Percentiles rank a stretch among this genome's conserved stretches.
Conservation (phyloP, 495 filamentous ascomycete species). For the Aspergillus wentii region DNA sequence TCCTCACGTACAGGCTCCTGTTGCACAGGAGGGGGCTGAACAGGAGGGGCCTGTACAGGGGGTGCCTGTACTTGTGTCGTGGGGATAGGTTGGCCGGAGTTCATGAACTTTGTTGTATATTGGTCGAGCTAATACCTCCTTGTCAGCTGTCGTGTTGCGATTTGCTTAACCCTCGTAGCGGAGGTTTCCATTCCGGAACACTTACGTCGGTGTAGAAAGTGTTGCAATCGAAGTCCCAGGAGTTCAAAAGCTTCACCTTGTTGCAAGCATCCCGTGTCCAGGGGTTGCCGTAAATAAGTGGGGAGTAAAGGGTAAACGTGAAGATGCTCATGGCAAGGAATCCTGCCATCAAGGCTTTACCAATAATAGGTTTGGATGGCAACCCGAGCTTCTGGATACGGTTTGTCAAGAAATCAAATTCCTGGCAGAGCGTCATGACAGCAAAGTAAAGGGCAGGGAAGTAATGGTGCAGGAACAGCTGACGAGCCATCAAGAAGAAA, state of each 20-base stretch:
- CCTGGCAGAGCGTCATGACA: conserved; percentile 81
- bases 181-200: conserved; percentile 34
- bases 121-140: conserved; percentile 30
- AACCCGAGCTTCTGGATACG: conserved; percentile 65
- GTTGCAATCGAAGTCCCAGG: conserved; percentile 98
- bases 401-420: conserved; percentile 75
- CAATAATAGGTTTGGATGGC: conserved; percentile 65
- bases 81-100: conserved; percentile 17
- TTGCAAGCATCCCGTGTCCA: conserved; percentile 89
- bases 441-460: conserved; percentile 95
- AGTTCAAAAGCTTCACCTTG: conserved; percentile 76
- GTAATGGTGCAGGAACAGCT: conserved; percentile 97
- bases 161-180: conserved; percentile 24
- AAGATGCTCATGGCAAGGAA: conserved; percentile 69
- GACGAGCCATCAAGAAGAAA: conserved; percentile 96
- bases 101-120: conserved; percentile 33
- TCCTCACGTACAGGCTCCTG: conserved; percentile 9
- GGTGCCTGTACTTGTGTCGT: conserved; percentile 16
- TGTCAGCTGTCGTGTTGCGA: conserved; percentile 24
- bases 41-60: conserved; percentile 6
- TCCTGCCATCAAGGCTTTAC: conserved; percentile 59
- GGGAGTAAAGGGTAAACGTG: conserved; percentile 80
- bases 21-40: conserved; percentile 14
- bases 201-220: conserved; percentile 85
- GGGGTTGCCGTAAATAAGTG: conserved; percentile 85